Evolutionary conservation across 176 grass and related monocot species (phyloP).

Genomic region (Carex myosuroides): DNA sequence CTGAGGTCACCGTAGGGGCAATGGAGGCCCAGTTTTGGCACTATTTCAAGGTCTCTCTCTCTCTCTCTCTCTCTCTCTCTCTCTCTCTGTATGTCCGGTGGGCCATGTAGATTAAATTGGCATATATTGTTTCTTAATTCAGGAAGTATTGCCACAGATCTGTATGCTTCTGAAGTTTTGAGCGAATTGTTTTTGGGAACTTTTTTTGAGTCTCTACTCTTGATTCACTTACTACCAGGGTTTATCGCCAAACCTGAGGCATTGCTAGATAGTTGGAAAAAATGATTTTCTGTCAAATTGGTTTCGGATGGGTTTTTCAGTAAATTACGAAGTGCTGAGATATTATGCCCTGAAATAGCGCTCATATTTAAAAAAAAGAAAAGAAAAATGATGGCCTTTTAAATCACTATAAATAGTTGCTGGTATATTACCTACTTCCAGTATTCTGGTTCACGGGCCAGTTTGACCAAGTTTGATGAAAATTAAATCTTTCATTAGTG

Average conservation of each 20-base stretch:
- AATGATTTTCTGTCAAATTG: neutral
- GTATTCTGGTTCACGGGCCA: neutral
- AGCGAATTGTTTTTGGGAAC: neutral
- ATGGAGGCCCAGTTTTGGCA: slow-evolving; percentile 13
- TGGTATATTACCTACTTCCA: neutral
- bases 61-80: no score
- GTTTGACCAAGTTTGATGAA: neutral
- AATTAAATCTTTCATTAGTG: neutral
- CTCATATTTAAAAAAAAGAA: neutral
- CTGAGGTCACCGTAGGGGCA: neutral
- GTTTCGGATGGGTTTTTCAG: neutral
- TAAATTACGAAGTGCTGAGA: neutral
- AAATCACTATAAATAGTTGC: neutral
- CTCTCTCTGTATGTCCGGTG: neutral
- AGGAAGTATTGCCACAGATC: neutral
- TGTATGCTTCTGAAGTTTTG: neutral
- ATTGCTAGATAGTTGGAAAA: neutral
- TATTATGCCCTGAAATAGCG: neutral
- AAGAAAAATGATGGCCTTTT: neutral
- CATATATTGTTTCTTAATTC: neutral
- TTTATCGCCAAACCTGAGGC: neutral
- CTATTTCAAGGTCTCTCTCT: slow-evolving; percentile 4
- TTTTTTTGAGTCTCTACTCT: neutral
- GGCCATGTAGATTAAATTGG: neutral
- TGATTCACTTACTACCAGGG: no score